Evolutionary conservation across 108 stramenopile genomes (phyloP), one percentile per base, ranked within the genome.

Genomic region (Skeletonema costatum): DNA sequence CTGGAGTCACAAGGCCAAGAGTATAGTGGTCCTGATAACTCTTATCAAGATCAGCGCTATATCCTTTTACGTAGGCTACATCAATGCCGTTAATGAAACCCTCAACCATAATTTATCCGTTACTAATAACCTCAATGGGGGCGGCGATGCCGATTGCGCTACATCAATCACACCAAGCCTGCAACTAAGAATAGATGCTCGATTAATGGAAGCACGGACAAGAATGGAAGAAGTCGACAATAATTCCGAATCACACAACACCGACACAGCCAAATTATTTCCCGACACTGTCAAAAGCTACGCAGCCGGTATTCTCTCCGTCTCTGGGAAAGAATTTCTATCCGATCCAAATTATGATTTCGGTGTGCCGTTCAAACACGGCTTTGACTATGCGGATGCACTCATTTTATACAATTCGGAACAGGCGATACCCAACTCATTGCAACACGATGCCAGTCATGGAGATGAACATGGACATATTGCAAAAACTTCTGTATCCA

Each of bases 321-420:
- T 56, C 21, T 56, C 53, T 10, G 25, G 25, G 2, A 56, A 56
- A 25, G 53, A 56, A 9, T 56, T 56, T 8, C 10, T 56, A 29
- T 25, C 19, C 2, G 25, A 56, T 10, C 53, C 53, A 21, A 80
- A 75, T 19, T 75, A 70, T 50, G 79, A 80, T 56, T 80, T 76
- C 35, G 79, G 79, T 30, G 74, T 80, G 5, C 79, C 83, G 1
- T 74, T 66, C 32, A 80, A 80, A 53, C n/a, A 64, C 14, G 46
- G 60, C 58, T 72, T 56, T 7, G 35, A 73, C 51, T 29, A 44
- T 60, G 58, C 62, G 16, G 81, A 82, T 70, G 81, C 81, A 35
- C 53, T 82, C 31, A 82, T 82, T 13, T 44, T 82, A 5, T 82
- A 82, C 75, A 82, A 72, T 60, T 68, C 38, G 16, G 32, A 64